These are phyloP conservation scores for Cnidoscolus chayamansa DNA, from an alignment of 441 rosid species.

Conservation along the genomic window DNA sequence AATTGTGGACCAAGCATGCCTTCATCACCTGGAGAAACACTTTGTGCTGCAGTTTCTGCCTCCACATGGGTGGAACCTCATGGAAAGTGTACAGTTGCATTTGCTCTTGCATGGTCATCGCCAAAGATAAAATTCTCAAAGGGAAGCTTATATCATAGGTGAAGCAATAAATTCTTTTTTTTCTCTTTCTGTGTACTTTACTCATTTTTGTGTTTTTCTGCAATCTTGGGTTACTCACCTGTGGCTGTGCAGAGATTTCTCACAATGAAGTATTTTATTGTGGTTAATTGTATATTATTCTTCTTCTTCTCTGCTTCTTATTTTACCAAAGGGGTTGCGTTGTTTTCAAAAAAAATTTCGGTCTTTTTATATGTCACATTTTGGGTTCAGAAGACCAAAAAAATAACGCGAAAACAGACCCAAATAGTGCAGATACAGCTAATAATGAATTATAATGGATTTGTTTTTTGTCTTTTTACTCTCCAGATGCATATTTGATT, in stretches of 20 bases:
- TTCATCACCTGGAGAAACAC: slow-evolving; percentile 76
- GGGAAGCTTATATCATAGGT: slow-evolving; percentile 90
- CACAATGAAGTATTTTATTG: not conserved
- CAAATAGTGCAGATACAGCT: not conserved
- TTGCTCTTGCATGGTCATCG: slow-evolving; percentile 97
- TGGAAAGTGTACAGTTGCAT: slow-evolving; percentile 87
- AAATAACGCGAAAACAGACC: not conserved
- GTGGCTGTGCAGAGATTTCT: not conserved
- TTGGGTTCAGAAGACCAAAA: not conserved
- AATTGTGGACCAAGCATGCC: slow-evolving; percentile 62
- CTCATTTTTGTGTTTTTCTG: not conserved
- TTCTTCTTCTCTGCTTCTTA: not conserved
- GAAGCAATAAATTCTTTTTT: not conserved
- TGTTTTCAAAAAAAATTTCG: too few relatives aligned
- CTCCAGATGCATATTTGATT: too few relatives aligned
- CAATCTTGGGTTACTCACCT: not conserved
- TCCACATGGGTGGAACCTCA: slow-evolving; percentile 98
- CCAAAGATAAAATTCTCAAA: slow-evolving; percentile 88
- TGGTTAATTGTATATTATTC: not conserved
- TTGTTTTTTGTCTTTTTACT: too few relatives aligned
- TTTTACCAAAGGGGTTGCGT: too few relatives aligned
- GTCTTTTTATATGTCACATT: not conserved
- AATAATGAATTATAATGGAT: not conserved
- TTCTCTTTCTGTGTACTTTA: not conserved
- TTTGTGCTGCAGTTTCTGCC: slow-evolving; percentile 94